Evolutionary conservation across 2,329 filamentous ascomycete genomes (phyloP), one percentile per base, ranked within the genome.

Genomic region (Botrytis cinerea): DNA sequence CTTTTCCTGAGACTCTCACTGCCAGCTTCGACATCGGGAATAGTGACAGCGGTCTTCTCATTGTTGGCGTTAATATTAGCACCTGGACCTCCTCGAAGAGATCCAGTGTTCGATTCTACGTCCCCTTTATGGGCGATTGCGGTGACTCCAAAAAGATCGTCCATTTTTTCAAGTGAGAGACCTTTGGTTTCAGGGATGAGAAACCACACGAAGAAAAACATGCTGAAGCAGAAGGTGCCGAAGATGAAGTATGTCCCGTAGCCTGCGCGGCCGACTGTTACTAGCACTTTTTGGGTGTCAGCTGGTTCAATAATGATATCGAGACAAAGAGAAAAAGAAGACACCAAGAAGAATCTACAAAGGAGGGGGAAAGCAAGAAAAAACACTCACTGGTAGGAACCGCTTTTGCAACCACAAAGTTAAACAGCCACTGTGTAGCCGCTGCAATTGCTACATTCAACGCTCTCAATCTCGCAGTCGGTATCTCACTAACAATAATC

Each of bases 401-500:
- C 48, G 89, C 89, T 73, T 89, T 84, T 2, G 91, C 91, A 73
- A 93, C 89, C 16, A 92, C 87, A 75, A 93, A 92, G 80, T 93
- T 93, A 81, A 93, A 93, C 7, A 93, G 81, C 91, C 91, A 92
- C 78, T 93, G 90, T 0, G 89, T 92, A 1, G 88, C 89, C 0
- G 91, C 90, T 0, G 87, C 91, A 64, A 93, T 84, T 2, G 90
- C 87, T 10, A 93, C 91, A 78, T 92, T 93, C 76, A 91, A 83
- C 28, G 88, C 88, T 72, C 91, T 84, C 12, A 93, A 84, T 48
- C 91, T 85, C 0, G 90, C 89, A 10, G 89, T 90, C 0, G 91
- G 90, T 73, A 93, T 93, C 81, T 93, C 91, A 40, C 87, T 87
- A 4, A 92, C 87, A 78, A 92, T 89, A 60, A 90, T 90, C 71